Percentiles rank a stretch among this genome's conserved stretches.
Conservation (phyloP, 805 yeast genomes). For the Metschnikowia matae region DNA sequence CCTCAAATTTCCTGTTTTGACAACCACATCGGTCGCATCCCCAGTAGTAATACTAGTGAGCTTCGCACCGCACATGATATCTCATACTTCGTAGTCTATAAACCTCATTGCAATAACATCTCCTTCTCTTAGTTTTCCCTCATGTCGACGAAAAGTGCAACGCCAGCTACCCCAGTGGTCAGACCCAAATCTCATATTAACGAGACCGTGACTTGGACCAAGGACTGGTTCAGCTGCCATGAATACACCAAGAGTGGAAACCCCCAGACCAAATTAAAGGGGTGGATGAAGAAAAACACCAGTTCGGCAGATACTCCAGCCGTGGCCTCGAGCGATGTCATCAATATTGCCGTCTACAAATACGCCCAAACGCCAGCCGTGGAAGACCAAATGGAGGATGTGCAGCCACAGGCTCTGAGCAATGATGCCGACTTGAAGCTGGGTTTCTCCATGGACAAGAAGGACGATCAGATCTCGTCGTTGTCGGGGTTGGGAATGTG, state of each 20-base stretch:
- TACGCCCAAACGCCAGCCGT: constrained; percentile 45
- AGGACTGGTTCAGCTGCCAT: constrained; percentile 36
- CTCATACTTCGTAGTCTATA: background rate
- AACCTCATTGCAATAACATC: background rate
- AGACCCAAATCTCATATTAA: constrained; percentile 16
- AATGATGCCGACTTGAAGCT: constrained; percentile 20
- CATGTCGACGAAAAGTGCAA: constrained; percentile 18
- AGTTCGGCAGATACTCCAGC: background rate
- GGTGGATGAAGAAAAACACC: constrained; percentile 33
- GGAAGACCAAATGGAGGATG: constrained; percentile 24
- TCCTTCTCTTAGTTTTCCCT: background rate
- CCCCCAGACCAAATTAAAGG: constrained; percentile 24
- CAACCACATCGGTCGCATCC: background rate
- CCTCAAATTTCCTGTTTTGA: background rate
- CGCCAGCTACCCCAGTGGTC: constrained; percentile 21
- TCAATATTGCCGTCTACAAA: constrained; percentile 39
- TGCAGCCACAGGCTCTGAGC: constrained; percentile 18
- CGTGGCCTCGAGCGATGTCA: constrained; percentile 30
- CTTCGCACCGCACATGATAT: background rate
- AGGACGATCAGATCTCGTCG: constrained; percentile 23
- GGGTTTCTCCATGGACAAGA: constrained; percentile 22
- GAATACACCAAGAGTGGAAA: constrained; percentile 9
- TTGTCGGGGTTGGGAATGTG: constrained; percentile 21
- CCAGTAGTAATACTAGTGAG: background rate
- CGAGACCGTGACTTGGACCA: constrained; percentile 32